Evolutionary conservation across 1,284 basidiomycete genomes (phyloP).

Genomic region (Ustilago cynodontis): DNA sequence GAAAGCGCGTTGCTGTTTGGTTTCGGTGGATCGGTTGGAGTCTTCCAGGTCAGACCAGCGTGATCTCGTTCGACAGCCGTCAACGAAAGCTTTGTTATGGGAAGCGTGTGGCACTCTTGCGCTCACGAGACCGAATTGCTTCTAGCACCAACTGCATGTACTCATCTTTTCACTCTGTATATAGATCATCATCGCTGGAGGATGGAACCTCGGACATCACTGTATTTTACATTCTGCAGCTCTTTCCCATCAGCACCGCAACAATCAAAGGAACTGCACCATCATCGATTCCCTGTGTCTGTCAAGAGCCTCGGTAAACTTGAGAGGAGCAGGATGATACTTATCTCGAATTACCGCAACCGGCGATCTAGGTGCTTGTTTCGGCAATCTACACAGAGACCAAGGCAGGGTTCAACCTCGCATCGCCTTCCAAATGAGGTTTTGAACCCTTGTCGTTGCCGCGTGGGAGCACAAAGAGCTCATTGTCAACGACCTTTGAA

Average conservation of each 20-base stretch:
- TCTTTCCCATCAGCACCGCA: slow-evolving; percentile 1
- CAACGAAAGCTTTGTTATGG: no score
- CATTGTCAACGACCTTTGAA: neutral
- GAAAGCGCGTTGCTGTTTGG: slow-evolving; percentile 34
- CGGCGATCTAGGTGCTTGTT: slow-evolving; percentile 3
- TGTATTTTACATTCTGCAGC: slow-evolving; percentile 19
- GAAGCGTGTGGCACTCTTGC: no score
- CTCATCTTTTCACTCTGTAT: slow-evolving; percentile 5
- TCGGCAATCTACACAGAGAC: neutral
- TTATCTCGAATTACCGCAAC: neutral
- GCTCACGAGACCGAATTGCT: neutral
- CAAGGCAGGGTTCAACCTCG: neutral
- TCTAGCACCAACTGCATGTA: slow-evolving; percentile 5
- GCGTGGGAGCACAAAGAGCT: neutral
- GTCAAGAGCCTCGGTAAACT: neutral
- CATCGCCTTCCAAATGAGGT: neutral
- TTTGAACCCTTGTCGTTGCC: neutral
- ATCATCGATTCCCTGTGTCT: neutral
- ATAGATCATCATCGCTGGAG: neutral
- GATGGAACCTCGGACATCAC: slow-evolving; percentile 14
- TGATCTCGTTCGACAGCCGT: neutral
- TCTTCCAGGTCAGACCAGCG: slow-evolving; percentile 11
- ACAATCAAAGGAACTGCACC: slow-evolving; percentile 2
- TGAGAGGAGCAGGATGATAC: neutral
- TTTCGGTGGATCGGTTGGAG: slow-evolving; percentile 42